Base-by-base conservation (phyloP, 768 basidiomycete species). In the Lentinula sp. region DNA sequence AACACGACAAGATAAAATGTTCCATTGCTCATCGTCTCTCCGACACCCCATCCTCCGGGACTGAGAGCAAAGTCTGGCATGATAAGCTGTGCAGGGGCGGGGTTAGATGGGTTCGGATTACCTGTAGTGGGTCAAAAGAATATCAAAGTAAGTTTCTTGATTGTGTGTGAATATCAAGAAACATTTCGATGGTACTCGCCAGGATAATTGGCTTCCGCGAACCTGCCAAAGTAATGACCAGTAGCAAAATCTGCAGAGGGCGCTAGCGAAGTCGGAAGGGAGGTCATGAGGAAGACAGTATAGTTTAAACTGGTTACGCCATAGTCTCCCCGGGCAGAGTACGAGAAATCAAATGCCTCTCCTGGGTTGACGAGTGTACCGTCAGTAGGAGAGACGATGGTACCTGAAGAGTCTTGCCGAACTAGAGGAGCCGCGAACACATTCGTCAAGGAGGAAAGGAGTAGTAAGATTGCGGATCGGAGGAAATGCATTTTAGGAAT, bases 1-100 rank as follows among this genome's bases (percentile, higher is more conserved):
- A 80, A 61, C 13, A 80, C 76, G 13, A 68, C 68, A 7, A 81
- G 61, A 54, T 73, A 71, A 61, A 76, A 71, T 5, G 70, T 67
- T 7, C 67, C 65, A 63, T 79, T 69, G 59, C 63, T 69, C n/a
- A 67, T 73, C 13, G 60, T 31, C 35, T 63, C 60, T 21, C 77
- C 77, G 16, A 62, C 49, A 15, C 75, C 78, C 45, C 73, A 81
- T 3, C 78, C 79, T 16, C 73, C 76, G 13, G 71, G 74, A 13
- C 69, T 63, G 56, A 70, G 69, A 2, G 77, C 72, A 62, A 82
- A 79, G 70, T 81, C 70, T 13, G 80, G 80, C 79, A 81, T 80
- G 15, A 68, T 72, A 23, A 80, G 70, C 45, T 72, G 63, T 0
- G 71, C 43, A 3, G 80, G 80, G 4, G 75, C 66, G 18, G 70